phyloP scores from a whole-genome alignment of 2,329 filamentous ascomycete genomes.

The Fusarium sp. region DNA sequence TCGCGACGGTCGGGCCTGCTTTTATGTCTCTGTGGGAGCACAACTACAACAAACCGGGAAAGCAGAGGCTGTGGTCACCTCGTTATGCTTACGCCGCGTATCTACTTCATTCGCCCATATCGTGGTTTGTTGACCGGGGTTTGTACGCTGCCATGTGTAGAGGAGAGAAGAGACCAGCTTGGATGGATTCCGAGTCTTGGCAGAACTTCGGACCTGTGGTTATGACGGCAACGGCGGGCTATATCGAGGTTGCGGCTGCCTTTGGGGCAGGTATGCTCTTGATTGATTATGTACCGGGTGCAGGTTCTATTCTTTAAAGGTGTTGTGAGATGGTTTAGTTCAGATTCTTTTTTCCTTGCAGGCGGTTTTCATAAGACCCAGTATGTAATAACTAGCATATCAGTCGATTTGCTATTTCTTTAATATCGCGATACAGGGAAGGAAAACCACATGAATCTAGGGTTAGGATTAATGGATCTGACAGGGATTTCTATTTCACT shows the following conservation, averaged over 20 bases:
- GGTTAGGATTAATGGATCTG: no score
- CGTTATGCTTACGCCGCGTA: constrained; percentile 9
- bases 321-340: no score
- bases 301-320: background rate
- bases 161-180: constrained; percentile 6
- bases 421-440: no score
- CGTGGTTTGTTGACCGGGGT: constrained; percentile 10
- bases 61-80: constrained; percentile 7
- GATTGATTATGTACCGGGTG: constrained; percentile 7
- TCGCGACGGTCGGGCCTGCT: constrained; percentile 5
- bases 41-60: background rate
- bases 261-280: constrained; percentile 5
- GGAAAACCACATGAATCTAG: no score
- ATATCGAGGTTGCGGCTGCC: constrained; percentile 2
- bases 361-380: background rate
- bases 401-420: no score
- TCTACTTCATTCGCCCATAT: constrained; percentile 6
- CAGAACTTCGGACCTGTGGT: constrained; percentile 8
- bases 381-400: no score
- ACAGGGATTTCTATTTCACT: no score
- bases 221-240: constrained; percentile 7
- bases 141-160: constrained; percentile 3
- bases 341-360: background rate
- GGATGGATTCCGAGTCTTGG: constrained; percentile 15
- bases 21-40: constrained; percentile 15